A percentile compares a stretch with the other conserved stretches of the same genome.
phyloP scores from a whole-genome alignment of 2,329 filamentous ascomycete genomes.

The Alternaria postmessia region DNA sequence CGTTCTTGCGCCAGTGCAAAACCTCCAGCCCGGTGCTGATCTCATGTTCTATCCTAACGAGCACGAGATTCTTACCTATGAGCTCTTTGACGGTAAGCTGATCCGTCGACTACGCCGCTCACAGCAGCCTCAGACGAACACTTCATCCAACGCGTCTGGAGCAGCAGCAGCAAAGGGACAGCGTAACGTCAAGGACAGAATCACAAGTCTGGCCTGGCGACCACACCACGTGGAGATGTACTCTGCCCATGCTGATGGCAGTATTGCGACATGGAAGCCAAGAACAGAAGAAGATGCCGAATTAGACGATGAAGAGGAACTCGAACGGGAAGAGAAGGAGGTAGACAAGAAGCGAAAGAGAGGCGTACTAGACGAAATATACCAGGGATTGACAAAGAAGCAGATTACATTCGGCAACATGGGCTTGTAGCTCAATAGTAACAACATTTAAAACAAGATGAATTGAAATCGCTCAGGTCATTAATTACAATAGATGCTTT shows the following conservation, averaged over 20 bases:
- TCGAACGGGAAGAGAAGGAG: conserved; percentile 44
- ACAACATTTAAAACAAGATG: neutral
- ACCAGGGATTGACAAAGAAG: conserved; percentile 75
- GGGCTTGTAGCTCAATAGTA: conserved; percentile 17
- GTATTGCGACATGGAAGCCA: conserved; percentile 81
- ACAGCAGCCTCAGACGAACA: conserved; percentile 50
- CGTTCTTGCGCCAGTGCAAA: conserved; percentile 65
- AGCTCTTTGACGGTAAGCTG: conserved; percentile 78
- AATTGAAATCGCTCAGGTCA: neutral
- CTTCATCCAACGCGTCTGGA: neutral
- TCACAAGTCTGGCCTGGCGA: conserved; percentile 80
- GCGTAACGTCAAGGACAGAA: conserved; percentile 55
- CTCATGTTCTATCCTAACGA: conserved; percentile 81
- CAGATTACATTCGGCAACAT: conserved; percentile 66
- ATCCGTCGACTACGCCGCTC: conserved; percentile 75
- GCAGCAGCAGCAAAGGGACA: conserved; percentile 47
- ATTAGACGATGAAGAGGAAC: conserved; percentile 54
- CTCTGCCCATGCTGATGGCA: conserved; percentile 84
- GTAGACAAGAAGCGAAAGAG: conserved; percentile 69
- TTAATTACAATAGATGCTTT: neutral
- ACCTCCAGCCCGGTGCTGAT: conserved; percentile 67
- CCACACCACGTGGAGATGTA: conserved; percentile 77
- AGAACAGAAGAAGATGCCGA: conserved; percentile 59
- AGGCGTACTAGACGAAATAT: conserved; percentile 81
- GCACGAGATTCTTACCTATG: conserved; percentile 77